Evolutionary conservation across 2,329 filamentous ascomycete species (phyloP).

Genomic region (Verticillium alfalfae): DNA sequence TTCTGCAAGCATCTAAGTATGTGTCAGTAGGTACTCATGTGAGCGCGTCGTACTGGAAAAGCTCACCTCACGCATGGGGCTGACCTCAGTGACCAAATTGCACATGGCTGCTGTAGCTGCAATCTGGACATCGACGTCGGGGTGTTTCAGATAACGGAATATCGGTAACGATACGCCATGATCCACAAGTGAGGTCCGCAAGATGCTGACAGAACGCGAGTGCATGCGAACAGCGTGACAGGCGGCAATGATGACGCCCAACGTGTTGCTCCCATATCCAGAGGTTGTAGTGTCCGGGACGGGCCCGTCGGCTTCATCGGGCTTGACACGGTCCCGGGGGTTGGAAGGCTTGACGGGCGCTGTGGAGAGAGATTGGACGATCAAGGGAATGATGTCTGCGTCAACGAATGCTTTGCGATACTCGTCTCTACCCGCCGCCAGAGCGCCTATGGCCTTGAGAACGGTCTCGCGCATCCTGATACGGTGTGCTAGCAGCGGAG

Average conservation of each 20-base stretch:
- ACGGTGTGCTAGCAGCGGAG: constrained; percentile 58
- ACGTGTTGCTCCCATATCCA: constrained; percentile 67
- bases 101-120: constrained; percentile 79
- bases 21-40: constrained; percentile 12
- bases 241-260: constrained; percentile 74
- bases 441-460: constrained; percentile 73
- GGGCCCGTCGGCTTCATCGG: constrained; percentile 26
- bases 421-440: constrained; percentile 76
- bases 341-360: constrained; percentile 47
- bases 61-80: constrained; percentile 80
- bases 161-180: constrained; percentile 74
- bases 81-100: constrained; percentile 84
- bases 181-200: constrained; percentile 84
- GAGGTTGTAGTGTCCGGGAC: constrained; percentile 18
- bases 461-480: constrained; percentile 72
- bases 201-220: constrained; percentile 75
- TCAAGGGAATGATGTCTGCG: constrained; percentile 71
- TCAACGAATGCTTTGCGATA: constrained; percentile 80
- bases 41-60: constrained; percentile 8
- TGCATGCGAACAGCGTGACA: constrained; percentile 78
- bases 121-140: constrained; percentile 73
- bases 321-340: constrained; percentile 33
- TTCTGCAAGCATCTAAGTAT: constrained; percentile 61
- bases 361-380: constrained; percentile 70
- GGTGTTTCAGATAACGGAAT: constrained; percentile 68